Conservation (phyloP, 441 rosid species). For the Gossypium lobatum region DNA sequence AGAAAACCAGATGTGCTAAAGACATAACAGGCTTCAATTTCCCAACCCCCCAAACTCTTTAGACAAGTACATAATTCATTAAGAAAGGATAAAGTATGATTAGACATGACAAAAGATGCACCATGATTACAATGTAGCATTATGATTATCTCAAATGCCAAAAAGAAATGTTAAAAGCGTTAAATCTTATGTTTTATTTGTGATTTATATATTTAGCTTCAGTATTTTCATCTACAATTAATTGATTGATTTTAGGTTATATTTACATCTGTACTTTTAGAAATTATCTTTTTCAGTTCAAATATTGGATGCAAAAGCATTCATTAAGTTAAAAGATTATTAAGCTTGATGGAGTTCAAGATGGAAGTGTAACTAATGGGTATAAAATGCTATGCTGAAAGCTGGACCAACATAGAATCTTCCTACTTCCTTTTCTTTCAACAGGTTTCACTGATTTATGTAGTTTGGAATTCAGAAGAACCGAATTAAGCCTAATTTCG, state of each 20-base stretch:
- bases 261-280: background rate
- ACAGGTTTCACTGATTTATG: background rate
- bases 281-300: background rate
- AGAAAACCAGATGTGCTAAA: slow-evolving; percentile 21
- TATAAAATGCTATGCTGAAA: slow-evolving; percentile 1
- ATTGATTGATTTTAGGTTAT: background rate
- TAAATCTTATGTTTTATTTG: background rate
- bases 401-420: background rate
- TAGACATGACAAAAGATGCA: slow-evolving; percentile 10
- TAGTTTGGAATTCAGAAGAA: background rate
- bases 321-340: background rate
- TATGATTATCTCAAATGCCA: slow-evolving; percentile 3
- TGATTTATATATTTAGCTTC: background rate
- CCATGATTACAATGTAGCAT: background rate
- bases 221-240: background rate
- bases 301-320: slow-evolving; percentile 9
- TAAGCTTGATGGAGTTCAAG: background rate
- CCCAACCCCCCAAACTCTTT: slow-evolving; percentile 10
- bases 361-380: background rate
- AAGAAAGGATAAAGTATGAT: slow-evolving; percentile 5
- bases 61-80: slow-evolving; percentile 23
- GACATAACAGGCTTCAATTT: slow-evolving; percentile 25
- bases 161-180: background rate
- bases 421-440: slow-evolving; percentile 3
- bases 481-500: background rate